phyloP scores from a whole-genome alignment of 352 stramenopile species.

The Globisporangium viniferum region DNA sequence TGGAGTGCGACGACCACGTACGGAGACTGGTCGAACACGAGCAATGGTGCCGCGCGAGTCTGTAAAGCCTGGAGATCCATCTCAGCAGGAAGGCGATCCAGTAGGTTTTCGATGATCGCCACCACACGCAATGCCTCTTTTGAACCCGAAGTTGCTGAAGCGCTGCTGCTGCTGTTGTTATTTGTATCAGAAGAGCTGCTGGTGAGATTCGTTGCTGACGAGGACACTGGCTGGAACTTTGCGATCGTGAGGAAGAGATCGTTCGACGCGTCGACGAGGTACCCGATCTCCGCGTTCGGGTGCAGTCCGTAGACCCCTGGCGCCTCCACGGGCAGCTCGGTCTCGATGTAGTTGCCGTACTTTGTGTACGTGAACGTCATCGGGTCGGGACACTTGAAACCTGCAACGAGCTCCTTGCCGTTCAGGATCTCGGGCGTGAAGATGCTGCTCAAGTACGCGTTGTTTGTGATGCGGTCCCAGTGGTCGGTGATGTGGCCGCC shows the following conservation, averaged over 20 bases:
- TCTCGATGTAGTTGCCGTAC: slow-evolving; percentile 88
- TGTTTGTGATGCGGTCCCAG: slow-evolving; percentile 84
- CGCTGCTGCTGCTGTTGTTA: not conserved
- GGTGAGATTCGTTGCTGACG: slow-evolving; percentile 1
- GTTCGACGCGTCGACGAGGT: slow-evolving; percentile 71
- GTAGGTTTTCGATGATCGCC: slow-evolving; percentile 48
- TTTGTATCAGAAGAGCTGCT: not conserved
- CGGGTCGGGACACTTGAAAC: slow-evolving; percentile 81
- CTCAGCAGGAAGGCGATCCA: slow-evolving; percentile 57
- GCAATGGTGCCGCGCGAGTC: slow-evolving; percentile 44
- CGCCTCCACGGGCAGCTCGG: slow-evolving; percentile 58
- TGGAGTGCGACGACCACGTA: slow-evolving; percentile 84
- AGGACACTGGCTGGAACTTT: slow-evolving; percentile 75
- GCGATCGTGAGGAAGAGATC: slow-evolving; percentile 86
- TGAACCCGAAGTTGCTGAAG: slow-evolving; percentile 10
- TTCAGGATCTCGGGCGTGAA: slow-evolving; percentile 64
- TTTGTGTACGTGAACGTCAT: slow-evolving; percentile 87
- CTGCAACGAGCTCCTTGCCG: slow-evolving; percentile 48
- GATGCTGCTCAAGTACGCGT: slow-evolving; percentile 59
- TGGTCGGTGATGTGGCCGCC: slow-evolving; percentile 83
- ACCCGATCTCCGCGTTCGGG: slow-evolving; percentile 79
- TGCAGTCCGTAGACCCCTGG: slow-evolving; percentile 72
- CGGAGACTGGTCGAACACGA: slow-evolving; percentile 63
- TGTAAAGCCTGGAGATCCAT: slow-evolving; percentile 59
- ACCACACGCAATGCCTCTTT: slow-evolving; percentile 36